These are phyloP conservation scores for Pelomyxa schiedti DNA, from an alignment of 78 protist genomes.

Conservation along the genomic window DNA sequence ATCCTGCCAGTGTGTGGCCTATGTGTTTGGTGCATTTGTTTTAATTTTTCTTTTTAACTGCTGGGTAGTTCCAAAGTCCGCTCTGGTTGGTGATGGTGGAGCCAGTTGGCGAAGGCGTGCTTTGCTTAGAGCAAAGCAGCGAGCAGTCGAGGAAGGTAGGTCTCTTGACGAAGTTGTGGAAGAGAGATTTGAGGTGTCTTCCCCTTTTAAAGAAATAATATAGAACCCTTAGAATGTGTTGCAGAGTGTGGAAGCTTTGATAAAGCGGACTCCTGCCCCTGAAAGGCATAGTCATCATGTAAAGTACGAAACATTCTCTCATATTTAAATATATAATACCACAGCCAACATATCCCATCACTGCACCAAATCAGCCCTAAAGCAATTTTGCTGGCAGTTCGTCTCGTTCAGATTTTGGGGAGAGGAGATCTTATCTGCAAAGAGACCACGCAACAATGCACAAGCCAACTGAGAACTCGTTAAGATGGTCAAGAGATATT, in stretches of 20 bases:
- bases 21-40: too few species aligned
- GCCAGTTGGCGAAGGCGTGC: constrained; percentile 7
- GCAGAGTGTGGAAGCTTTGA: background rate
- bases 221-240: background rate
- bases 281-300: background rate
- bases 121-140: background rate
- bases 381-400: too few species aligned
- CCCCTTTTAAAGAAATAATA: background rate
- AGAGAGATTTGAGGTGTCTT: too few species aligned
- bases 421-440: too few species aligned
- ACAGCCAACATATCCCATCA: background rate
- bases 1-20: too few species aligned
- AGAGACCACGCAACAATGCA: too few species aligned
- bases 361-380: too few species aligned
- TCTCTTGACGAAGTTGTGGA: background rate
- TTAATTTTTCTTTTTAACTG: too few species aligned
- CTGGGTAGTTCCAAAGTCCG: too few species aligned
- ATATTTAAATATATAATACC: background rate
- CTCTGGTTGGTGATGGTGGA: constrained; percentile 11
- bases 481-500: too few species aligned
- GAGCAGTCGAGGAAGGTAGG: constrained; percentile 1
- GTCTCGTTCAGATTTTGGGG: too few species aligned
- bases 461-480: too few species aligned
- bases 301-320: background rate
- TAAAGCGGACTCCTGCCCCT: background rate